These are phyloP conservation scores for Vaccinium macrocarpon DNA, from an alignment of 148 eudicot species.

Conservation along the genomic window DNA sequence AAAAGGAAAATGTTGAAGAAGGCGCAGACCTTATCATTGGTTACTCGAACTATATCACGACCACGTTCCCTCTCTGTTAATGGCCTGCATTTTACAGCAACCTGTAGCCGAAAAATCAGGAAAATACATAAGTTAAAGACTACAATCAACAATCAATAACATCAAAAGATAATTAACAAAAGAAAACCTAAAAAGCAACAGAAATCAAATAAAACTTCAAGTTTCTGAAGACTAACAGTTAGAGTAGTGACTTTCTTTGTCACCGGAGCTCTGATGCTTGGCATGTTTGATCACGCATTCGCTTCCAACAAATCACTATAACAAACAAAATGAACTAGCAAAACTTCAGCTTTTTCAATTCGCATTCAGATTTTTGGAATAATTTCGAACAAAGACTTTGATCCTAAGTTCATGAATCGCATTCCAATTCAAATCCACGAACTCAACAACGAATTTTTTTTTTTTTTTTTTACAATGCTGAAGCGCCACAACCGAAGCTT, in stretches of 20 bases:
- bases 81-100: slow-evolving; percentile 80
- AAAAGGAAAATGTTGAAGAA: neutral
- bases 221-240: slow-evolving; percentile 35
- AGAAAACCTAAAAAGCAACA: neutral
- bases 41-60: slow-evolving; percentile 58
- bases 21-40: slow-evolving; percentile 51
- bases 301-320: neutral
- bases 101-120: slow-evolving; percentile 40
- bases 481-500: neutral
- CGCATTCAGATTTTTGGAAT: neutral
- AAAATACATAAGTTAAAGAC: neutral
- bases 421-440: neutral
- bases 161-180: neutral
- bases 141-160: neutral
- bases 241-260: slow-evolving; percentile 67
- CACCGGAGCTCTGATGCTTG: slow-evolving; percentile 68
- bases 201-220: neutral
- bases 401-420: neutral
- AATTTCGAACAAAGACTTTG: neutral
- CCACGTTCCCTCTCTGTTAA: slow-evolving; percentile 51
- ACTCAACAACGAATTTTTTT: neutral
- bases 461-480: neutral
- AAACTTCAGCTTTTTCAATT: slow-evolving; percentile 1
- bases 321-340: neutral
- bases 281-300: slow-evolving; percentile 43